These are phyloP conservation scores for Candida anglica DNA, from an alignment of 805 yeast species.

Conservation along the genomic window DNA sequence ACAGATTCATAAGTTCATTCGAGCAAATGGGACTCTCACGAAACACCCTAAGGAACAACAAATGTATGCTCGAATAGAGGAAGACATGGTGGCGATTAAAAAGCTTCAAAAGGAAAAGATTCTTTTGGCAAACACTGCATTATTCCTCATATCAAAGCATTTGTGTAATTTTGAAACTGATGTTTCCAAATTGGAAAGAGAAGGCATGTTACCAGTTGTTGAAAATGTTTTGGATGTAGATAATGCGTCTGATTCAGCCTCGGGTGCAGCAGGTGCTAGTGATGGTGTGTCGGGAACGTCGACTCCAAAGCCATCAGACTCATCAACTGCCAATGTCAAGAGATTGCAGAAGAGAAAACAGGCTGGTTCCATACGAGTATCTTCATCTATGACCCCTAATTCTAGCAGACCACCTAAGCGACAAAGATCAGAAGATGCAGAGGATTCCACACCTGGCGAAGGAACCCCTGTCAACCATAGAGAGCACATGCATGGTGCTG, in stretches of 20 bases:
- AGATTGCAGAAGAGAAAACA: conserved; percentile 25
- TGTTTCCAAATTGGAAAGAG: conserved; percentile 69
- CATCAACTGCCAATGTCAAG: conserved; percentile 11
- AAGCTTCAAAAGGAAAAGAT: conserved; percentile 75
- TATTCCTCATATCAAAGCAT: conserved; percentile 74
- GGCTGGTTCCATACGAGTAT: no score
- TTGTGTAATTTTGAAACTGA: conserved; percentile 69
- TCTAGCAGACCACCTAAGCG: conserved; percentile 7
- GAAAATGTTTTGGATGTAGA: conserved; percentile 24
- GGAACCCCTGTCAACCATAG: conserved; percentile 2
- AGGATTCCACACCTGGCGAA: conserved; percentile 5
- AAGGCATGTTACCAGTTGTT: conserved; percentile 69
- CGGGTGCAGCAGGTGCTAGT: conserved; percentile 11
- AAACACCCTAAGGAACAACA: conserved; percentile 79
- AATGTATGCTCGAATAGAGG: conserved; percentile 59
- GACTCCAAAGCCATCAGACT: conserved; percentile 19
- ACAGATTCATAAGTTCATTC: conserved; percentile 78
- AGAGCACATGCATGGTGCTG: conserved; percentile 1
- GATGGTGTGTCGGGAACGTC: conserved; percentile 25
- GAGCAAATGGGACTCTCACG: conserved; percentile 75
- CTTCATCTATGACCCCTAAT: neutral
- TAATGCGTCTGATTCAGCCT: conserved; percentile 9
- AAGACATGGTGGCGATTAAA: conserved; percentile 58
- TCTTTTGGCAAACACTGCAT: conserved; percentile 75
- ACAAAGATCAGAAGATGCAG: conserved; percentile 11